Evolutionary conservation across 176 grass and related monocot genomes (phyloP).

Genomic region (Carex cristatella): DNA sequence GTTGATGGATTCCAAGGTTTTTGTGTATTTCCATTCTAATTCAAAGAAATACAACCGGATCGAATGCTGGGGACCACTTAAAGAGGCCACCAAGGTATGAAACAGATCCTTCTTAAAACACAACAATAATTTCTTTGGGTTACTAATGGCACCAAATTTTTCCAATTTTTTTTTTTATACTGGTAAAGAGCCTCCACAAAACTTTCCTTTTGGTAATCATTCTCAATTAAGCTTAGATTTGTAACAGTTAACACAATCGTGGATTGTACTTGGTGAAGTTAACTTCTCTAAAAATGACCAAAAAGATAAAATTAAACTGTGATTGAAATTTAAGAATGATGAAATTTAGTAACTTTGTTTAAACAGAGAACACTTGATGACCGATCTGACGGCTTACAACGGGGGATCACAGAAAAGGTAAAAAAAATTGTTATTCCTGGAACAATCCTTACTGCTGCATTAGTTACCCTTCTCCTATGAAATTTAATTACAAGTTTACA

Average conservation of each 20-base stretch:
- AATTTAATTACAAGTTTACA: background rate
- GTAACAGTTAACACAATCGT: background rate
- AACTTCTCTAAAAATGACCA: background rate
- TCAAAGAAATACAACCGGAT: constrained; percentile 65
- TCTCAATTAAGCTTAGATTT: background rate
- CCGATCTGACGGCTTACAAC: constrained; percentile 29
- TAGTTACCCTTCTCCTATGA: constrained; percentile 74
- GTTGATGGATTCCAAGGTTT: constrained; percentile 73
- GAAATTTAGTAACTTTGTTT: background rate
- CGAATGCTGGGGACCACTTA: constrained; percentile 84
- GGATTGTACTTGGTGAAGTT: background rate
- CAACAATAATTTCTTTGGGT: background rate
- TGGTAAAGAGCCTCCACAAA: background rate
- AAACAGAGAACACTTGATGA: constrained; percentile 48
- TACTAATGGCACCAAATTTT: background rate
- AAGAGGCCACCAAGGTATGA: constrained; percentile 49
- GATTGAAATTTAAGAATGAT: background rate
- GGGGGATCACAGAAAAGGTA: constrained; percentile 26
- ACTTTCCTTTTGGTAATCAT: background rate
- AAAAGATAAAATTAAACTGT: background rate
- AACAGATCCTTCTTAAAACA: background rate
- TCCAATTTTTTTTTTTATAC: background rate
- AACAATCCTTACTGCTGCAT: constrained; percentile 63
- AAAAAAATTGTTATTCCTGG: constrained; percentile 37
- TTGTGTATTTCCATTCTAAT: constrained; percentile 89